A percentile compares a stretch with the other conserved stretches of the same genome.
These are phyloP conservation scores for Gynostemma pentaphyllum DNA, from an alignment of 306 rosid genomes.

Conservation along the genomic window DNA sequence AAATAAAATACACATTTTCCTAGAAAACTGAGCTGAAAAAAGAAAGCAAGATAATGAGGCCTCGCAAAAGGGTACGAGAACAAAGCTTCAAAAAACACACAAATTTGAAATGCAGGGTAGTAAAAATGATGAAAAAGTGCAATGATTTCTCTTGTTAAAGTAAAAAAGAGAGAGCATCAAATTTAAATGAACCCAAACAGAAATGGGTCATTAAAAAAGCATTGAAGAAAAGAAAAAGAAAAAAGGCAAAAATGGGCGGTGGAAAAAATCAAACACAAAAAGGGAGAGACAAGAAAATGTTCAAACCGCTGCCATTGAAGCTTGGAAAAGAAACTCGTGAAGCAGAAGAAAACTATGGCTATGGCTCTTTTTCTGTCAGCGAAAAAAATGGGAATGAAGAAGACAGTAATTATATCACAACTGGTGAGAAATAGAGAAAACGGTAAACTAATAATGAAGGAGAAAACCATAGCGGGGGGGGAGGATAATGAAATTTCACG, in stretches of 20 bases:
- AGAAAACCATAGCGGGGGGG: neutral
- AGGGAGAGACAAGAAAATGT: neutral
- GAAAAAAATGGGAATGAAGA: neutral
- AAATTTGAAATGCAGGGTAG: constrained; percentile 3
- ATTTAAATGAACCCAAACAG: constrained; percentile 14
- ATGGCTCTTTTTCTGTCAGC: neutral
- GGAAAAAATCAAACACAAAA: neutral
- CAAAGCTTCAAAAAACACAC: neutral
- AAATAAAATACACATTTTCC: neutral
- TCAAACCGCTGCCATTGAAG: constrained; percentile 5
- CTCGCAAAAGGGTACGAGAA: neutral
- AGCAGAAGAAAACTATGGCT: neutral
- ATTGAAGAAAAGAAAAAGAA: neutral
- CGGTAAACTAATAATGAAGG: constrained; percentile 10
- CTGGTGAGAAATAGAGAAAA: neutral
- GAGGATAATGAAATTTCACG: neutral
- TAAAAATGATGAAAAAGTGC: neutral
- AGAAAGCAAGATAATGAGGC: constrained; percentile 10
- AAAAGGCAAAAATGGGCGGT: neutral
- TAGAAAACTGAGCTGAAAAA: constrained; percentile 8
- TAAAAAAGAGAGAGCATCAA: constrained; percentile 15
- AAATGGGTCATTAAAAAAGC: neutral
- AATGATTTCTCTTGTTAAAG: constrained; percentile 12
- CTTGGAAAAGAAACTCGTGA: neutral
- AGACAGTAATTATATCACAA: neutral